Conservation (phyloP, 2,329 filamentous ascomycete genomes). For the Xylaria sp. region DNA sequence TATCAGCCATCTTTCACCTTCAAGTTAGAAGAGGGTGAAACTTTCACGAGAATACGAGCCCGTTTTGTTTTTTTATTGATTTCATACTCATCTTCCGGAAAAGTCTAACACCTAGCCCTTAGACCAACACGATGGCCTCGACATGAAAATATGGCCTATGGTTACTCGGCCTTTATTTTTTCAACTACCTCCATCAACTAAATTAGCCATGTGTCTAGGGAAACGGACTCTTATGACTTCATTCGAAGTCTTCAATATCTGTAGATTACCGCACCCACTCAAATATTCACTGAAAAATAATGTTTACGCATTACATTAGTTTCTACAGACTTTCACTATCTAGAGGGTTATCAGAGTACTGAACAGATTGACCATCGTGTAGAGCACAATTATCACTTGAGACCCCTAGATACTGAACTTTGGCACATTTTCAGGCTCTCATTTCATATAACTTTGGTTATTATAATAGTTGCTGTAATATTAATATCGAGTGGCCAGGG, state of each 20-base stretch:
- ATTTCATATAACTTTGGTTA: neutral
- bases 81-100: neutral
- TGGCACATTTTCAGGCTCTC: neutral
- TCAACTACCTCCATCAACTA: too few species aligned
- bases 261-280: too few species aligned
- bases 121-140: neutral
- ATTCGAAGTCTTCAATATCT: too few species aligned
- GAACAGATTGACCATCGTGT: too few species aligned
- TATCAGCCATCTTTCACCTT: neutral
- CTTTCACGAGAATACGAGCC: neutral
- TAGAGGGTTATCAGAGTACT: too few species aligned
- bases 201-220: too few species aligned
- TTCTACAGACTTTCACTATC: too few species aligned
- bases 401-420: neutral
- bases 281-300: too few species aligned
- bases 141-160: neutral
- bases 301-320: too few species aligned
- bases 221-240: too few species aligned
- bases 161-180: too few species aligned
- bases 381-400: too few species aligned
- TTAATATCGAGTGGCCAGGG: neutral
- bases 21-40: neutral
- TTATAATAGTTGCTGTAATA: neutral
- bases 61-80: neutral
- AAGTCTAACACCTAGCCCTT: neutral